Evolutionary conservation across 225 moss, liverwort and hornwort genomes (phyloP).

Genomic region (Thuidium tamariscinum): DNA sequence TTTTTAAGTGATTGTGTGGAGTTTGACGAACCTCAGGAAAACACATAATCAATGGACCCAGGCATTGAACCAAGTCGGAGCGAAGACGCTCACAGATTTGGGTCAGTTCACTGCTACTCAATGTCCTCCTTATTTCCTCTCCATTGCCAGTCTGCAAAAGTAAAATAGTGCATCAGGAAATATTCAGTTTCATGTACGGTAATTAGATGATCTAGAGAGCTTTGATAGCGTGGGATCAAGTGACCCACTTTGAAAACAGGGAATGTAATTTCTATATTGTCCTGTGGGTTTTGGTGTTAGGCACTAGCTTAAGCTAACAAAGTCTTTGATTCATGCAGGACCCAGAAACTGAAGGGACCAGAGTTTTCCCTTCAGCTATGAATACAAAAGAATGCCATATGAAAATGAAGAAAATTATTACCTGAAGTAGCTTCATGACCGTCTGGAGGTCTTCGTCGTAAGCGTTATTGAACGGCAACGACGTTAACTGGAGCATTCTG

Average conservation of each 20-base stretch:
- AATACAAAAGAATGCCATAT: background rate
- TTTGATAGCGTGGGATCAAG: background rate
- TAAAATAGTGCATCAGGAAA: background rate
- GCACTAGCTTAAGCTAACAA: background rate
- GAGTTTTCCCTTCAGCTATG: background rate
- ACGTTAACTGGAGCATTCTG: constrained; percentile 20
- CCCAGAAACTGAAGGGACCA: background rate
- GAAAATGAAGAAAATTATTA: background rate
- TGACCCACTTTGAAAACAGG: background rate
- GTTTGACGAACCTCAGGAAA: constrained; percentile 18
- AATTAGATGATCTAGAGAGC: background rate
- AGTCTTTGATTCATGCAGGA: background rate
- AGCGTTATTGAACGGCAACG: constrained; percentile 19
- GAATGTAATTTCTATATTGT: background rate
- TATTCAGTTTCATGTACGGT: background rate
- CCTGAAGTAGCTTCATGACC: constrained; percentile 17
- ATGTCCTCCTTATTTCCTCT: background rate
- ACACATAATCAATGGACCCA: constrained; percentile 22
- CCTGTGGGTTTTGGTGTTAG: background rate
- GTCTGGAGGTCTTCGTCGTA: constrained; percentile 19
- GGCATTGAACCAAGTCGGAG: constrained; percentile 20
- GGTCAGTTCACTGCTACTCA: constrained; percentile 14
- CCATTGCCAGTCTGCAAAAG: background rate
- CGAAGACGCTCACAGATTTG: constrained; percentile 17
- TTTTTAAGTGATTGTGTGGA: background rate